These are phyloP conservation scores for Phalaenopsis aphrodite DNA, from an alignment of 106 monocot genomes.

Conservation along the genomic window DNA sequence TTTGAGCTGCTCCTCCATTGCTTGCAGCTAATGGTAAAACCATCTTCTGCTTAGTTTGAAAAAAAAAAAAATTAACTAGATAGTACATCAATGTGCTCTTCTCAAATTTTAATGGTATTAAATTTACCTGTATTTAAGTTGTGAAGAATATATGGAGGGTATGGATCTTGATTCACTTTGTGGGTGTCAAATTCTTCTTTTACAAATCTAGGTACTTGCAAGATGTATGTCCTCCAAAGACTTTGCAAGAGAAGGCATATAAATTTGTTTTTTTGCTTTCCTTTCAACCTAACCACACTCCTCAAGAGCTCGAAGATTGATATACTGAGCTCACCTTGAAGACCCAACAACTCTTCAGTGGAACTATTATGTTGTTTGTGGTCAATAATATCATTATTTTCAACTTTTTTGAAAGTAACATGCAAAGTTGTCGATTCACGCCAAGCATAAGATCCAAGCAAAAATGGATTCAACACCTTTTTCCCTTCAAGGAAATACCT, in stretches of 20 bases:
- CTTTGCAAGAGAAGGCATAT: constrained; percentile 20
- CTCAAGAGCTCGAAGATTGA: constrained; percentile 19
- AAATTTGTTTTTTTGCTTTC: constrained; percentile 18
- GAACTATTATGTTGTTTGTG: neutral
- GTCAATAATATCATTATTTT: neutral
- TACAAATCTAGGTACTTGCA: constrained; percentile 15
- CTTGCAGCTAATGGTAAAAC: constrained; percentile 18
- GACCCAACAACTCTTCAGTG: constrained; percentile 7
- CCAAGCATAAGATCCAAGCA: constrained; percentile 15
- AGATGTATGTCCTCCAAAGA: constrained; percentile 32
- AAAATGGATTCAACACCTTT: constrained; percentile 36
- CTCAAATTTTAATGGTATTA: neutral
- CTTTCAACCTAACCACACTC: constrained; percentile 18
- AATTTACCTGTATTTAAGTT: constrained; percentile 22
- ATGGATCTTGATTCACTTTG: neutral
- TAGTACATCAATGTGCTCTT: neutral
- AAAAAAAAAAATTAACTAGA: constrained; percentile 3
- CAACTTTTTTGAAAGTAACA: constrained; percentile 18
- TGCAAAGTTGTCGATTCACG: constrained; percentile 27
- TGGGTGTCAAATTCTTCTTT: neutral
- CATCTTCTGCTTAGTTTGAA: constrained; percentile 20
- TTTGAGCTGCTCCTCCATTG: constrained; percentile 14
- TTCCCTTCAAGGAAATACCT: constrained; percentile 33
- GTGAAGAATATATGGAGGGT: constrained; percentile 27
- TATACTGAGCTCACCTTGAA: constrained; percentile 18